Percentiles rank a stretch among this genome's conserved stretches.
These are phyloP conservation scores for Camellia granthamiana DNA, from an alignment of 148 eudicot genomes.

Conservation along the genomic window DNA sequence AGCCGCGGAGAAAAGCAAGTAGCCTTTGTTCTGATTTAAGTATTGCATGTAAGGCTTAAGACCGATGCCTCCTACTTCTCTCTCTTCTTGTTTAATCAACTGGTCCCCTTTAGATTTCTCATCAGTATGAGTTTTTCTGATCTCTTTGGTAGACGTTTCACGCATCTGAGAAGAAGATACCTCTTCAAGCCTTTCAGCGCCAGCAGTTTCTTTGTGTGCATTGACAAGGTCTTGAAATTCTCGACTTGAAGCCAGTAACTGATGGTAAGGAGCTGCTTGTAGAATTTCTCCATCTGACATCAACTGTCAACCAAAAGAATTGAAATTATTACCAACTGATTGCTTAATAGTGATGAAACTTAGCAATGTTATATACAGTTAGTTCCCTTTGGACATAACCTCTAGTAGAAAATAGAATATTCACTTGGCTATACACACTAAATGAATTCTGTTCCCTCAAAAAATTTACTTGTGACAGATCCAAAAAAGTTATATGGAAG, in stretches of 20 bases:
- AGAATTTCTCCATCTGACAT: conserved; percentile 80
- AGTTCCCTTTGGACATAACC: no score
- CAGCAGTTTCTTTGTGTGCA: conserved; percentile 94
- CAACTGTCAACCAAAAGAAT: conserved; percentile 39
- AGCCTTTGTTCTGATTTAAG: conserved; percentile 69
- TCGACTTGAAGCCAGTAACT: conserved; percentile 54
- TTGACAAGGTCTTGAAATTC: conserved; percentile 71
- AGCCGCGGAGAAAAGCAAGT: conserved; percentile 44
- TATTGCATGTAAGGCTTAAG: conserved; percentile 65
- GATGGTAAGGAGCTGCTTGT: conserved; percentile 54
- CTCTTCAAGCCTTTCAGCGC: conserved; percentile 47
- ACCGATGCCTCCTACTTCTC: conserved; percentile 71
- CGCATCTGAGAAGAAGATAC: conserved; percentile 24
- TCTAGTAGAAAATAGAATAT: no score
- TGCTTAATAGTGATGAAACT: no score
- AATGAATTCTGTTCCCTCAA: no score
- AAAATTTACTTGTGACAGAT: no score
- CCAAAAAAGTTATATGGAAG: no score
- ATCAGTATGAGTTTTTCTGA: conserved; percentile 24
- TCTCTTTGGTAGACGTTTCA: conserved; percentile 39
- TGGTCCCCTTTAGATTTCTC: conserved; percentile 42
- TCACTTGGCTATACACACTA: no score
- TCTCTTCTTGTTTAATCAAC: conserved; percentile 75
- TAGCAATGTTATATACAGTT: no score
- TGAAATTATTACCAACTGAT: no score